Evolutionary conservation across 176 grass and related monocot species (phyloP).

Genomic region (Miscanthus lutarioriparius): DNA sequence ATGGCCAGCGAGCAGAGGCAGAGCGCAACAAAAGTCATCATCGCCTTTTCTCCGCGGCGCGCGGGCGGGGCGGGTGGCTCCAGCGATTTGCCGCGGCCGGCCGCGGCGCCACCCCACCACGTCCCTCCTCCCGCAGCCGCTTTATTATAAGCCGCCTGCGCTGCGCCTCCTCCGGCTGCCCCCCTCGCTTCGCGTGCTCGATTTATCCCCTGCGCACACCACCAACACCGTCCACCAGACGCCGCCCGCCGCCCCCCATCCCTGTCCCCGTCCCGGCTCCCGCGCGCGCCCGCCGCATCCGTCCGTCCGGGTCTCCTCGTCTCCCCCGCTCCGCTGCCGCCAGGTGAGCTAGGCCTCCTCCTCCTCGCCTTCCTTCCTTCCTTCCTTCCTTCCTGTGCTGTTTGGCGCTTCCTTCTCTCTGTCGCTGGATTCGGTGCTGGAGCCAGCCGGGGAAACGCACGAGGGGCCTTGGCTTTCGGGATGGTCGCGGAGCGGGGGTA

Average conservation of each 20-base stretch:
- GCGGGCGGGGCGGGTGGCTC: background rate
- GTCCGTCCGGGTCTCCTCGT: background rate
- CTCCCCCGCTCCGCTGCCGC: background rate
- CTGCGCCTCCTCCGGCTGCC: background rate
- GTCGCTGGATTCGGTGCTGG: conserved; percentile 6
- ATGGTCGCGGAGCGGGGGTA: background rate
- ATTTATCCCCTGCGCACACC: background rate
- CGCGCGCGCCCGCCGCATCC: background rate
- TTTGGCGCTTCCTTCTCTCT: background rate
- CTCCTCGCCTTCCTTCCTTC: background rate
- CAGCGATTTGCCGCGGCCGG: conserved; percentile 15
- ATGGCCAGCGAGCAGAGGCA: background rate
- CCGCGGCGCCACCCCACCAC: conserved; percentile 31
- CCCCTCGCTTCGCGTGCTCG: background rate
- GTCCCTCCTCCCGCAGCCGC: background rate
- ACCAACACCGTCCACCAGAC: background rate
- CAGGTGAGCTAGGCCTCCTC: conserved; percentile 19
- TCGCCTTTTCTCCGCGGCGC: conserved; percentile 20
- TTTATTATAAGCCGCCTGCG: conserved; percentile 14
- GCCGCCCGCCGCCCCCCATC: background rate
- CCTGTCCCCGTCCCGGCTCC: background rate
- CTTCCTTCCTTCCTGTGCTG: background rate
- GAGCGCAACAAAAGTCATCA: background rate
- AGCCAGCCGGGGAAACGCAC: background rate
- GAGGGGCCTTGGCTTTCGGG: background rate